Evolutionary conservation across 1,139 yeast species (phyloP).

Genomic region (Suhomyces guaymorum): DNA sequence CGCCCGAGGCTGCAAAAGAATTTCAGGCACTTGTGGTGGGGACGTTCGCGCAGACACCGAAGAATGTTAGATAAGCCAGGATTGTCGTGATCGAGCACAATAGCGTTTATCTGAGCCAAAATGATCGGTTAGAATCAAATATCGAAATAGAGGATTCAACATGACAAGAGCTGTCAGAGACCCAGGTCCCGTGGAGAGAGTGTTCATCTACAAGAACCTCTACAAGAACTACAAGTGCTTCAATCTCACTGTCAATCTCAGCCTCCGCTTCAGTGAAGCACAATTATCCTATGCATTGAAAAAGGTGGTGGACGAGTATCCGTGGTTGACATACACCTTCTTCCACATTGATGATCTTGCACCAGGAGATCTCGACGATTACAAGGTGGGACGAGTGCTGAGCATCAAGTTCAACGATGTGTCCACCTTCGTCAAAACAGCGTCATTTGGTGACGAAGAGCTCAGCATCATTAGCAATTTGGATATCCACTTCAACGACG

Average conservation of each 20-base stretch:
- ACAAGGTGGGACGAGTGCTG: constrained; percentile 20
- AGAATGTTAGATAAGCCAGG: too few relatives aligned
- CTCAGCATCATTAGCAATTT: background rate
- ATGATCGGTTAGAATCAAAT: too few relatives aligned
- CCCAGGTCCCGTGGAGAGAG: constrained; percentile 14
- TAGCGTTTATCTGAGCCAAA: too few relatives aligned
- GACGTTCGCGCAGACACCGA: too few relatives aligned
- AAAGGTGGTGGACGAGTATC: constrained; percentile 21
- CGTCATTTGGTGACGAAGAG: background rate
- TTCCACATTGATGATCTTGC: constrained; percentile 16
- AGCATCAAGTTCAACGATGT: constrained; percentile 28
- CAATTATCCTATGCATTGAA: constrained; percentile 29
- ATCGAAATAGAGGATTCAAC: too few relatives aligned
- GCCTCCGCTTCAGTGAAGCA: constrained; percentile 13
- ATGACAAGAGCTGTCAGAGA: too few relatives aligned
- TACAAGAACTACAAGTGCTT: constrained; percentile 29
- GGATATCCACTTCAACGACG: constrained; percentile 15
- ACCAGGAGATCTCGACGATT: constrained; percentile 18
- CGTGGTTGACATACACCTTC: constrained; percentile 25
- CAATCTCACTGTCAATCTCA: constrained; percentile 28
- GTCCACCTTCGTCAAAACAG: constrained; percentile 17
- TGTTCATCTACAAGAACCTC: constrained; percentile 28
- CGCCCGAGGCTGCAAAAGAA: too few relatives aligned
- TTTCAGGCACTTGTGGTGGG: too few relatives aligned
- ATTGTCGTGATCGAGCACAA: too few relatives aligned